phyloP scores from a whole-genome alignment of 202 grass and related monocot species.

The Panicum hallii region DNA sequence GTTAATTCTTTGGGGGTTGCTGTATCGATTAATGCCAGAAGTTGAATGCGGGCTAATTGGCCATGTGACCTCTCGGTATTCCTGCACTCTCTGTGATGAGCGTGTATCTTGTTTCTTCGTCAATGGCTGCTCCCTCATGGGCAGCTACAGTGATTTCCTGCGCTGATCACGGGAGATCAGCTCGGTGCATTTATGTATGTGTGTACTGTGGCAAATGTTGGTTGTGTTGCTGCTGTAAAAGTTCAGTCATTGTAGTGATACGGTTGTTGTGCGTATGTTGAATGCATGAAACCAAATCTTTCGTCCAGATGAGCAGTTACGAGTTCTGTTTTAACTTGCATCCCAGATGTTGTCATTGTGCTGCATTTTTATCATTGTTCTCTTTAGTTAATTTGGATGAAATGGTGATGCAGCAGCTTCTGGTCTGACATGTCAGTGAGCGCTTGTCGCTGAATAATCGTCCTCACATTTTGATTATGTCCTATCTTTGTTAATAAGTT shows the following conservation, averaged over 20 bases:
- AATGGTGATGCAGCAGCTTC: background rate
- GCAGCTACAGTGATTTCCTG: background rate
- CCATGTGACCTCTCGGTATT: slow-evolving; percentile 36
- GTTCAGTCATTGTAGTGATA: background rate
- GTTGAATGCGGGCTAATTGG: slow-evolving; percentile 37
- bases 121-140: slow-evolving; percentile 17
- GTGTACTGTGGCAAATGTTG: slow-evolving; percentile 9
- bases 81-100: background rate
- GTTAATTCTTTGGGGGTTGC: slow-evolving; percentile 39
- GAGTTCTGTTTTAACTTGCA: background rate
- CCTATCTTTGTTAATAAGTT: background rate
- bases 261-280: background rate
- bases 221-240: background rate
- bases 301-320: background rate
- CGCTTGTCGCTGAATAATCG: background rate
- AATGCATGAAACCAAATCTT: background rate
- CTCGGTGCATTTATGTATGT: slow-evolving; percentile 45
- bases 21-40: slow-evolving; percentile 2
- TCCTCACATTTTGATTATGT: background rate
- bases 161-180: slow-evolving; percentile 47
- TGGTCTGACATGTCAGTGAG: background rate
- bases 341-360: background rate
- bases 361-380: background rate
- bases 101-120: slow-evolving; percentile 10
- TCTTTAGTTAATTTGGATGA: background rate